Base-by-base conservation (phyloP, 306 rosid genomes). In the Sesbania bispinosa region DNA sequence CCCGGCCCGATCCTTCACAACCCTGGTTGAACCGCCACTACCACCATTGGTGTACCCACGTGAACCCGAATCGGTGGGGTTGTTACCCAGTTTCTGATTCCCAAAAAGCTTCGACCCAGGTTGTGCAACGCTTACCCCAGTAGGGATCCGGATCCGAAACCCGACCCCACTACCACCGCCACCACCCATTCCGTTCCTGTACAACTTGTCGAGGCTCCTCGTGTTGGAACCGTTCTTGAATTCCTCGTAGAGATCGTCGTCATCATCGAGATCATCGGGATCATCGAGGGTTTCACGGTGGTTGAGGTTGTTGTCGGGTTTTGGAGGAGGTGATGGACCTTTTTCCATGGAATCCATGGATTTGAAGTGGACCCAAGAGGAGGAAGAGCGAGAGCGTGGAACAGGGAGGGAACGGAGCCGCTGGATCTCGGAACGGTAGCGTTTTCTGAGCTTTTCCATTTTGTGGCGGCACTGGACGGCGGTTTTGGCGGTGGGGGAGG, bases 381-480 rank as follows among this genome's bases (percentile, higher is more conserved):
- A 75, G 2, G 73, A 48, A 2, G 74, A 84, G 33, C 73, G 81
- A 50, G 89, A 82, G 3, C 89, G 69, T 1, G 92, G 67, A 16
- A 88, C 60, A 0, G 97, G 97, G 73, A 85, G 69, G 19, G 89
- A 79, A 21, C 89, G 47, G 4, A 92, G 92, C 0, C 92, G 84
- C 71, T 88, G 96, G 69, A 90, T 79, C 86, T 93, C 98, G n/a
- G 97, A 87, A 1, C 98, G 90, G 76, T 93, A 93, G 16, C 96
- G 92, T 57, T 93, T 93, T 0, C 98, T 83, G 2, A 93, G 93
- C 18, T 93, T 93, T 79, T 90, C 98, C 98, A 93, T 93, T 73
- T 93, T 93, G 60, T 93, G 97, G 16, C 96, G 98, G 73, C 98
- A 93, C 89, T 90, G 98, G 2, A 93, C 96, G 79, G 98, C 96